Percentiles rank a stretch among this genome's conserved stretches.
Evolutionary conservation across 108 stramenopile species (phyloP).

Genomic region (Cyclostephanos tholiformis): DNA sequence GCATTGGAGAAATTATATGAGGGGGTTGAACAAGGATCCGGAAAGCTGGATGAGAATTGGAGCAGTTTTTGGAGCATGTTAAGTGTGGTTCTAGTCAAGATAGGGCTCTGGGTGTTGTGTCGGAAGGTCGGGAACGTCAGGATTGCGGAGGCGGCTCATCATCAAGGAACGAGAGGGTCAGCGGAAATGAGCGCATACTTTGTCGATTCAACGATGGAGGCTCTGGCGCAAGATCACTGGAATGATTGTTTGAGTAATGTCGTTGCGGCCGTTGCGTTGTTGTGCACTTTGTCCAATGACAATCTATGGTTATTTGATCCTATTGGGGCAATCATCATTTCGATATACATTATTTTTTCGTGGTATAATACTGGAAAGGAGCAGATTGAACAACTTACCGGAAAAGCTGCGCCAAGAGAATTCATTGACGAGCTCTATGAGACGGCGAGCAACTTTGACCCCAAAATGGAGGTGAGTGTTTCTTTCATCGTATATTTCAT

Average conservation of each 20-base stretch:
- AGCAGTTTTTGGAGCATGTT: conserved; percentile 68
- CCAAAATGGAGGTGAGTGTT: conserved; percentile 52
- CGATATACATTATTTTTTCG: conserved; percentile 87
- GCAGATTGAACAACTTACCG: conserved; percentile 92
- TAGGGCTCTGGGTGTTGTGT: conserved; percentile 69
- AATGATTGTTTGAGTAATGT: conserved; percentile 90
- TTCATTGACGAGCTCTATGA: conserved; percentile 86
- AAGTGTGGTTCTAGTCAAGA: conserved; percentile 81
- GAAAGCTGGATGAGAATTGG: conserved; percentile 51
- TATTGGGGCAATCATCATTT: conserved; percentile 90
- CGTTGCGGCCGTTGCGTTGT: conserved; percentile 83
- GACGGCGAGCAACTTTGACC: conserved; percentile 80
- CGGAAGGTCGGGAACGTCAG: conserved; percentile 43
- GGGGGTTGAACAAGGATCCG: conserved; percentile 32
- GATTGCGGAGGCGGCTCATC: conserved; percentile 14
- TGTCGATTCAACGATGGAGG: conserved; percentile 81
- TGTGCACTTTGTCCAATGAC: conserved; percentile 60
- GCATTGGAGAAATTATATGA: conserved; percentile 44
- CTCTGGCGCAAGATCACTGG: conserved; percentile 92
- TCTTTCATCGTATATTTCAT: neutral
- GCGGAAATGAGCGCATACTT: conserved; percentile 27
- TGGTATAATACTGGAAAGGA: conserved; percentile 92
- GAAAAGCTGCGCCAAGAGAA: conserved; percentile 85
- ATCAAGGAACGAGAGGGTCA: conserved; percentile 19
- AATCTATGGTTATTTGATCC: conserved; percentile 85